Base-by-base conservation (phyloP, 306 rosid species). In the Vachellia collinsii region DNA sequence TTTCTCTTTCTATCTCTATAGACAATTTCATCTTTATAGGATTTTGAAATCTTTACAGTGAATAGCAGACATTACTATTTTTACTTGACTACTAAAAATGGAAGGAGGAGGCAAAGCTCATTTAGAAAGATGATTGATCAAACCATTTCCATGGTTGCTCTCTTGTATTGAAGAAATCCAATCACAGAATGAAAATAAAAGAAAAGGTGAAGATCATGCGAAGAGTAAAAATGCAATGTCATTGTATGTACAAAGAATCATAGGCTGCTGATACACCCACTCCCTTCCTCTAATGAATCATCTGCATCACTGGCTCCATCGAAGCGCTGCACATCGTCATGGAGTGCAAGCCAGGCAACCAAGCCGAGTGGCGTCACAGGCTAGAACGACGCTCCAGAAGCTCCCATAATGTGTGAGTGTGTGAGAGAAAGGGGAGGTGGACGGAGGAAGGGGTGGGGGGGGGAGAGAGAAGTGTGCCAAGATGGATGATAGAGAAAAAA, bases 241-340 rank as follows among this genome's bases (percentile, higher is more conserved):
- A 42, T n/a, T 5, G 25, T 68, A 68, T 42, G 51, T 79, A 69
- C 69, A 47, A 71, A 70, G 59, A 38, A 47, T 59, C 50, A 14
- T 50, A 43, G n/a, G 77, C 58, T 58, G 50, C 44, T 34, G 39
- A 10, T 71, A 66, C 58, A 47, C 67, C 11, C 14, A 58, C 38
- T 51, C 14, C 36, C 37, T 34, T 43, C 7, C 1, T 22, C 68
- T 48, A 22, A 20, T 50, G n/a, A 19, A 62, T 84, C 74, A n/a
- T n/a, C n/a, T n/a, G n/a, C n/a, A n/a, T n/a, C n/a, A n/a, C n/a
- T n/a, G n/a, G n/a, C n/a, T n/a, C n/a, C n/a, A n/a, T n/a, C n/a
- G n/a, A n/a, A n/a, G n/a, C n/a, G n/a, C n/a, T n/a, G n/a, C n/a
- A n/a, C n/a, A n/a, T n/a, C n/a, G n/a, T n/a, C n/a, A n/a, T n/a